Evolutionary conservation across 768 basidiomycete species (phyloP), one percentile per base, ranked within the genome.

Genomic region (Cyathus striatus): DNA sequence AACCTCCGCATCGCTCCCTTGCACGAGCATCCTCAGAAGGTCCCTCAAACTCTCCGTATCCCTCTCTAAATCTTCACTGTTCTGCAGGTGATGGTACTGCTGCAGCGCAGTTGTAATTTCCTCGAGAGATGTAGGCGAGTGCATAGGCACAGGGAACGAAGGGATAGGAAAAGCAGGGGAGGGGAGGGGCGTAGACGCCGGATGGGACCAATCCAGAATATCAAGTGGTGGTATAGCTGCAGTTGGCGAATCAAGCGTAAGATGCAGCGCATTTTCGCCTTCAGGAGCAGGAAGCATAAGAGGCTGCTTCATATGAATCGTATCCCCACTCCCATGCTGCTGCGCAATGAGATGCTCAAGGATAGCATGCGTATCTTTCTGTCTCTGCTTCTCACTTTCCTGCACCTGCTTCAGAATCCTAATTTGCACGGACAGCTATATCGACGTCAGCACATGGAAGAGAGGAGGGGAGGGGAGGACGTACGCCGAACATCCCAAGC

Each of bases 1-100:
- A 71, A 88, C 78, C 49, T 79, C 75, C 6, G 66, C 74, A 52
- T 89, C 87, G 42, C 74, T 74, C 5, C 75, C 66, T 40, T 70
- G 65, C 22, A 86, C 62, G 12, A 83, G 82, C 1, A 57, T 59
- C 5, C 75, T 73, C 69, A 90, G 74, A 39, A 84, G 70, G 44
- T 65, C 62, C 1, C 81, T 64, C 13, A 89, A 63, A 40, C 81
- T 76, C 4, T 66, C 71, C 23, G 68, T 58, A 58, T 89, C 88
- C 24, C 59, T 56, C 9, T 65, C 69, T 7, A 59, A 59, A 55
- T 87, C 86, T 13, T 52, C 36, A 2, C 57, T 47, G 34, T 68
- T 63, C 47, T 68, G 66, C 9, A 44, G 39, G 12, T 42, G 44
- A 21, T 65, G 61, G 6, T 64, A 49, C 14, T 45, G 47, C 10